phyloP scores from a whole-genome alignment of 352 stramenopile genomes.

The Pythium myriotylum region DNA sequence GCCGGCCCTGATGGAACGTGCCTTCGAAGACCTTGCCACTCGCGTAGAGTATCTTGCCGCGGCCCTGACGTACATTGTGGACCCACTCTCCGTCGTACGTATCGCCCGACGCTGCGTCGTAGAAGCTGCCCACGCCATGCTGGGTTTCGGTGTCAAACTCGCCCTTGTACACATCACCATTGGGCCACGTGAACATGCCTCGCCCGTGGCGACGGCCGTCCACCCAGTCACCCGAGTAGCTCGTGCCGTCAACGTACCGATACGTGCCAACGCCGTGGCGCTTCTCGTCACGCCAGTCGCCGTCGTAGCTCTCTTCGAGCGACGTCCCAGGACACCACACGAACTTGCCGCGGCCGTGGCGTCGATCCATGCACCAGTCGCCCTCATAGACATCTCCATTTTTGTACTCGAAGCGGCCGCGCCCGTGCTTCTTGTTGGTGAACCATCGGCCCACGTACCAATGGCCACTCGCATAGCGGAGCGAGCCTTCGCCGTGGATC shows the following conservation, averaged over 20 bases:
- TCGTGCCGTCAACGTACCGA: slow-evolving; percentile 57
- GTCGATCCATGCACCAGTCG: slow-evolving; percentile 61
- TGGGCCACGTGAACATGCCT: slow-evolving; percentile 84
- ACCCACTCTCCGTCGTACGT: slow-evolving; percentile 83
- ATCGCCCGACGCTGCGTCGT: slow-evolving; percentile 43
- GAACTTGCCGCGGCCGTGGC: slow-evolving; percentile 60
- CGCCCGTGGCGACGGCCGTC: slow-evolving; percentile 69
- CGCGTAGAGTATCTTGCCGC: slow-evolving; percentile 73
- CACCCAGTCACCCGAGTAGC: slow-evolving; percentile 70
- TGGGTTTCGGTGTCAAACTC: slow-evolving; percentile 82
- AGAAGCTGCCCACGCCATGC: slow-evolving; percentile 79
- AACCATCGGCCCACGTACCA: slow-evolving; percentile 65
- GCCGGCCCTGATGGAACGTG: slow-evolving; percentile 75
- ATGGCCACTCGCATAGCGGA: slow-evolving; percentile 68
- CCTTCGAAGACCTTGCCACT: slow-evolving; percentile 86
- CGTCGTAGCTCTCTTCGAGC: slow-evolving; percentile 82
- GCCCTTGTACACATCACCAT: slow-evolving; percentile 84
- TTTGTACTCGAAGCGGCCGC: slow-evolving; percentile 74
- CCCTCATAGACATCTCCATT: slow-evolving; percentile 87
- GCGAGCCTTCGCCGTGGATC: slow-evolving; percentile 60
- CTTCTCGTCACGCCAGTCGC: slow-evolving; percentile 63
- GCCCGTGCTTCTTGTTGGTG: slow-evolving; percentile 76
- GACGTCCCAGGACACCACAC: slow-evolving; percentile 55
- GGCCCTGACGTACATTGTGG: slow-evolving; percentile 78
- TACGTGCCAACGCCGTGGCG: slow-evolving; percentile 66